Base-by-base conservation (phyloP, 2,329 filamentous ascomycete genomes). In the Trichoderma lentiforme region DNA sequence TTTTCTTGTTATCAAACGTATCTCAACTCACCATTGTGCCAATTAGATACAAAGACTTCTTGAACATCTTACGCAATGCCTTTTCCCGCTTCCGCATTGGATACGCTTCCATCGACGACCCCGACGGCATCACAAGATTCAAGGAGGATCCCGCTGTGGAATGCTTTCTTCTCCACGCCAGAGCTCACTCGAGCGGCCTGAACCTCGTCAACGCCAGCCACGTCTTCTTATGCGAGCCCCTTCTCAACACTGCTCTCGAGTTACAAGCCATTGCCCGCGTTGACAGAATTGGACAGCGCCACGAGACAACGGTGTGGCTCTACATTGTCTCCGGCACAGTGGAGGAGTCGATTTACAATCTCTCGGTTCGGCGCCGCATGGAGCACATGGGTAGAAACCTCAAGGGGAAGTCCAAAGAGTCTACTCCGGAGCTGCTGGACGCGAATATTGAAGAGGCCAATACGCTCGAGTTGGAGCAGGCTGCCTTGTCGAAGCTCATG, bases 261-360 rank as follows among this genome's bases (percentile, higher is more conserved):
- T 86, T 98, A 11, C 96, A 99, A 81, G 95, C 95, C 15, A 97
- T 98, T 77, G 95, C 95, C 1, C 92, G 96, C 71, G 95, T 99
- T 1, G 94, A 99, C 79, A 90, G 96, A 43, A 99, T 99, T 74
- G 96, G 96, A 0, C 96, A 98, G 81, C 87, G 91, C 74, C 90
- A 93, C 66, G 88, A 93, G 75, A 99, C 96, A 0, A 97, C 93
- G 0, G 94, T 98, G 1, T 98, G 95, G 92, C 92, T 98, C 81
- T 98, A 98, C 79, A 87, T 98, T 3, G 89, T 98, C n/a, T 90
- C 92, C 18, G 93, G 92, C 66, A 97, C 95, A 0, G 93, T 98
- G 0, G 96, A 99, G 79, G 92, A 97, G 82, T 92, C 92, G 2
- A 97, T 98, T 74, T 94, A 98, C 82, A 90, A 95, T 72, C 88